These are phyloP conservation scores for Chondrostereum purpureum DNA, from an alignment of 1,284 basidiomycete species.

Conservation along the genomic window DNA sequence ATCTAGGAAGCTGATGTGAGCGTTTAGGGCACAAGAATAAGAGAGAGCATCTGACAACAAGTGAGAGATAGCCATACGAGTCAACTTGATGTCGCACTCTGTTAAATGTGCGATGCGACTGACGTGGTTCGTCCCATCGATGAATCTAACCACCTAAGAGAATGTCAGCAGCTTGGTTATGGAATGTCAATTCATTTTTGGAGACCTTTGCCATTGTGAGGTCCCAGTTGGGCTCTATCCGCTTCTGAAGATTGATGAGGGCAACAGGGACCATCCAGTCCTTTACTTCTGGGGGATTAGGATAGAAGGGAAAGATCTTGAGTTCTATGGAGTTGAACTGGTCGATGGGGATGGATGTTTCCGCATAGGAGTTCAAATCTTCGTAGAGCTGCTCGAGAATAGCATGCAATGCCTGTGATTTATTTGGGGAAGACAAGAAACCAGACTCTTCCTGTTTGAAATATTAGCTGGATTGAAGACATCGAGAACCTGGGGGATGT, in stretches of 20 bases:
- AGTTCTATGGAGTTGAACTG: slow-evolving; percentile 89
- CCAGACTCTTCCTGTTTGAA: slow-evolving; percentile 73
- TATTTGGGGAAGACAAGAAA: slow-evolving; percentile 76
- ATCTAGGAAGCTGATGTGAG: slow-evolving; percentile 40
- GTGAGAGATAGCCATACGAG: slow-evolving; percentile 87
- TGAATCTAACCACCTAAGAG: slow-evolving; percentile 74
- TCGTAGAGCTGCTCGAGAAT: slow-evolving; percentile 97
- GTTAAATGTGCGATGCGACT: slow-evolving; percentile 88
- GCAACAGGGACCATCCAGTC: slow-evolving; percentile 97
- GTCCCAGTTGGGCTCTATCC: slow-evolving; percentile 93
- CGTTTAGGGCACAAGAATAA: slow-evolving; percentile 2
- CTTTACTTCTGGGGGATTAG: slow-evolving; percentile 83
- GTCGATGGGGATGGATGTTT: slow-evolving; percentile 87
- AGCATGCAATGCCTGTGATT: slow-evolving; percentile 69
- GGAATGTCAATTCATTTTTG: no score
- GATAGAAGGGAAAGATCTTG: slow-evolving; percentile 95
- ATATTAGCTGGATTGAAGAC: not conserved
- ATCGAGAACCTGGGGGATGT: slow-evolving; percentile 21
- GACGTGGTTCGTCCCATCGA: slow-evolving; percentile 90
- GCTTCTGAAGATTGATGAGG: slow-evolving; percentile 75
- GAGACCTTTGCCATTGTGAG: slow-evolving; percentile 85
- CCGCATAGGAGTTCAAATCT: slow-evolving; percentile 94
- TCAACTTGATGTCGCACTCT: slow-evolving; percentile 82
- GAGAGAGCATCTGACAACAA: slow-evolving; percentile 59
- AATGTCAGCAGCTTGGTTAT: no score